A percentile compares a stretch with the other conserved stretches of the same genome.
phyloP scores from a whole-genome alignment of 495 filamentous ascomycete species.

The Daldinia decipiens region DNA sequence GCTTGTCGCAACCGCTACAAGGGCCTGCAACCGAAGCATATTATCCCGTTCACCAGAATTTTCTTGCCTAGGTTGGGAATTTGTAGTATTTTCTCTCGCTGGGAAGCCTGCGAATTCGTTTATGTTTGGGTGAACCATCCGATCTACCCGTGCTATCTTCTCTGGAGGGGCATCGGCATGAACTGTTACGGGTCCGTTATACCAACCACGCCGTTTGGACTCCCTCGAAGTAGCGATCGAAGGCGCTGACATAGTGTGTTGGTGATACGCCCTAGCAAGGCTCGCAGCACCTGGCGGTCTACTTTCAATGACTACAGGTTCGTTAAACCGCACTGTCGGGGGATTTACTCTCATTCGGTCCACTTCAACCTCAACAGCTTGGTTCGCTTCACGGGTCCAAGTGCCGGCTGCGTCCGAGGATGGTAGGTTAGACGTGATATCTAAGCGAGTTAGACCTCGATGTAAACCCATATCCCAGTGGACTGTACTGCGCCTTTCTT shows the following conservation, averaged over 20 bases:
- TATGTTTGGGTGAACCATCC: slow-evolving; percentile 62
- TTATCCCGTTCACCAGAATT: slow-evolving; percentile 46
- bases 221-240: slow-evolving; percentile 63
- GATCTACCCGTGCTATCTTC: slow-evolving; percentile 55
- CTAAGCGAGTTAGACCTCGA: slow-evolving; percentile 75
- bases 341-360: slow-evolving; percentile 54
- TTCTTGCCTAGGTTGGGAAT: slow-evolving; percentile 43
- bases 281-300: slow-evolving; percentile 2
- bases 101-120: slow-evolving; percentile 58
- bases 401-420: slow-evolving; percentile 64
- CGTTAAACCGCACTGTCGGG: slow-evolving; percentile 60
- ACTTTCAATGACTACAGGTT: slow-evolving; percentile 38
- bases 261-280: slow-evolving; percentile 51
- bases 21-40: slow-evolving; percentile 78
- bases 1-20: slow-evolving; percentile 90
- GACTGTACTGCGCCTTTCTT: slow-evolving; percentile 68
- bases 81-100: slow-evolving; percentile 44
- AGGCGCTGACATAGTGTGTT: slow-evolving; percentile 63
- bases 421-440: slow-evolving; percentile 68
- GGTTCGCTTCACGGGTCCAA: slow-evolving; percentile 62
- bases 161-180: slow-evolving; percentile 52
- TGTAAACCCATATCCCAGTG: slow-evolving; percentile 84
- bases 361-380: slow-evolving; percentile 60
- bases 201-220: slow-evolving; percentile 74
- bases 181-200: slow-evolving; percentile 65